Conservation (phyloP, 768 basidiomycete species). For the Mycena galericulata region DNA sequence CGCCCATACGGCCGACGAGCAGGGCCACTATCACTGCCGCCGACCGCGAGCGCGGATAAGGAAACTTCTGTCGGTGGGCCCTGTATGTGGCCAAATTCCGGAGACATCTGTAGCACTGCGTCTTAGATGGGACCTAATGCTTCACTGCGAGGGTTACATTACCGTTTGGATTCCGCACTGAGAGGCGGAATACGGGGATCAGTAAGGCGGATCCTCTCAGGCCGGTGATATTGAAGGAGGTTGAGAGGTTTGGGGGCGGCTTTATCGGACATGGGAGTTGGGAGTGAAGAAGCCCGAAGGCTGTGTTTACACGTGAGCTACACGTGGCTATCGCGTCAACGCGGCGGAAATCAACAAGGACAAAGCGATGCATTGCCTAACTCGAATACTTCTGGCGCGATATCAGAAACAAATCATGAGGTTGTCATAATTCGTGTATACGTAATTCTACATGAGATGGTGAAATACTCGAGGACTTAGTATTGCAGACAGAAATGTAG, state of each 20-base stretch:
- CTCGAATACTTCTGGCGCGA: too few species aligned
- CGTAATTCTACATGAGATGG: too few species aligned
- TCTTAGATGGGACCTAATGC: too few species aligned
- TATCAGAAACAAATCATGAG: too few species aligned
- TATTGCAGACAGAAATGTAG: too few species aligned
- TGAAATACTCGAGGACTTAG: too few species aligned
- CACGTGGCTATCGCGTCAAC: too few species aligned
- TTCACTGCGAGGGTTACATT: neutral
- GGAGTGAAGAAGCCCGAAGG: too few species aligned
- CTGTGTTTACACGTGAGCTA: too few species aligned
- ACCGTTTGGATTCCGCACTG: conserved; percentile 65
- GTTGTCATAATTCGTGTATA: too few species aligned
- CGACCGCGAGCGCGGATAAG: conserved; percentile 67
- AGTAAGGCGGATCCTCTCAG: conserved; percentile 50
- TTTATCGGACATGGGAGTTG: conserved; percentile 25
- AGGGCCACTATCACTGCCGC: conserved; percentile 88
- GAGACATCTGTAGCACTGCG: conserved; percentile 59
- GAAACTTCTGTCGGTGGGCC: conserved; percentile 51
- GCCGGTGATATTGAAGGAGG: conserved; percentile 63
- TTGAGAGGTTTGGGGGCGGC: conserved; percentile 43
- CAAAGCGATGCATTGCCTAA: too few species aligned
- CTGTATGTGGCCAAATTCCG: conserved; percentile 65
- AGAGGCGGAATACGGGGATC: conserved; percentile 60
- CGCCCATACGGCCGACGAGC: conserved; percentile 86
- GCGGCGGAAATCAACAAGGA: too few species aligned